Conservation (phyloP, 179 eudicot species). For the Silene coronaria region DNA sequence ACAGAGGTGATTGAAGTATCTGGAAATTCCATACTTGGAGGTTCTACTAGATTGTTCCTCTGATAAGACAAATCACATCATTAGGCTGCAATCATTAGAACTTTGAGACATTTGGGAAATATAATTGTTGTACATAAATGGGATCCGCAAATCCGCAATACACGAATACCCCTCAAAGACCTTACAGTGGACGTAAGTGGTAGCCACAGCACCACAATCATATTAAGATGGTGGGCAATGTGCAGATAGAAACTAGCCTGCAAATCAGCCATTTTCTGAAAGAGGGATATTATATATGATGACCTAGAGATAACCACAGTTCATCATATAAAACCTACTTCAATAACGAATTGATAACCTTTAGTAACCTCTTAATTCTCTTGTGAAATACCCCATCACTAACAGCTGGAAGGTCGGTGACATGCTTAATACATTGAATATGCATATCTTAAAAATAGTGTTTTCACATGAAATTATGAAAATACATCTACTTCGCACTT, state of each 20-base stretch:
- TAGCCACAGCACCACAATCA: not conserved
- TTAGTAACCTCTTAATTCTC: not conserved
- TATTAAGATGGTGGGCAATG: not conserved
- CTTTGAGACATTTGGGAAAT: not conserved
- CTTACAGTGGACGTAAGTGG: not conserved
- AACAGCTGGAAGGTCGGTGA: not conserved
- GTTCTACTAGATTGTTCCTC: conserved; percentile 33
- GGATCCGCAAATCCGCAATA: not conserved
- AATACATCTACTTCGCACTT: not conserved
- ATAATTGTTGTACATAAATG: not conserved
- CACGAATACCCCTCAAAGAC: not conserved
- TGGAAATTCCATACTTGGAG: conserved; percentile 23
- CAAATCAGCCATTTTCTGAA: not conserved
- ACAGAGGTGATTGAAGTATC: conserved; percentile 24
- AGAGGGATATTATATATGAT: not conserved
- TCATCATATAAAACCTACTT: not conserved
- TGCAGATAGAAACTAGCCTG: not conserved
- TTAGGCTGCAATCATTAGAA: conserved; percentile 16
- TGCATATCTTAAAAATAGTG: not conserved
- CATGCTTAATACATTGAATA: not conserved
- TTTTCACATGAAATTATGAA: not conserved
- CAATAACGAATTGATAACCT: not conserved
- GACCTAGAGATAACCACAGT: not conserved
- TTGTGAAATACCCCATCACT: not conserved
- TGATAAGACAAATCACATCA: conserved; percentile 21